A percentile compares a stretch with the other conserved stretches of the same genome.
Evolutionary conservation across 192 early-diverging fungal genomes (phyloP).

Genomic region (Coemansia sp.): DNA sequence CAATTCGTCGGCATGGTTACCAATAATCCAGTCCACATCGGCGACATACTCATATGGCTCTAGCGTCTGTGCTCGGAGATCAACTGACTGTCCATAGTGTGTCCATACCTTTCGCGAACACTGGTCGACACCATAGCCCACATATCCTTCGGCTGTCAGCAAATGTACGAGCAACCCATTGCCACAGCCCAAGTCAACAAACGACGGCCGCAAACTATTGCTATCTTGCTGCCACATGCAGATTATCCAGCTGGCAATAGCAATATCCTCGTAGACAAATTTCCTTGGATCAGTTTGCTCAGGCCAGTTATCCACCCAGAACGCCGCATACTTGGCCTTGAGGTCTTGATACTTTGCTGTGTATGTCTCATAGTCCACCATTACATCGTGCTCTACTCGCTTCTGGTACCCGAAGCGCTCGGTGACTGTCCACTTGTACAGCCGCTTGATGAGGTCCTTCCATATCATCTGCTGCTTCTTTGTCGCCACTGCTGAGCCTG

Average conservation of each 20-base stretch:
- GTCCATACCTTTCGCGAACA: constrained; percentile 77
- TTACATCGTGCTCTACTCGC: constrained; percentile 67
- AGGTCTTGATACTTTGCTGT: constrained; percentile 64
- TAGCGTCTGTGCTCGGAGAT: constrained; percentile 63
- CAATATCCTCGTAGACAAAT: constrained; percentile 87
- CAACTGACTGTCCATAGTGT: constrained; percentile 51
- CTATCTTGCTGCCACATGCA: constrained; percentile 68
- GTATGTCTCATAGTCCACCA: constrained; percentile 74
- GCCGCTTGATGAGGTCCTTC: constrained; percentile 64
- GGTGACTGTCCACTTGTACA: constrained; percentile 79
- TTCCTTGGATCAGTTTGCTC: constrained; percentile 85
- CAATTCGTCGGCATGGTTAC: constrained; percentile 90
- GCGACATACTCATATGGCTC: constrained; percentile 38
- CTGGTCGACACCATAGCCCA: constrained; percentile 78
- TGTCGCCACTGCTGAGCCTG: constrained; percentile 28
- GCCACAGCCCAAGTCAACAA: constrained; percentile 87
- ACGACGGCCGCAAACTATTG: constrained; percentile 45
- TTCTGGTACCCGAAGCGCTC: constrained; percentile 76
- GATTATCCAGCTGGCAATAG: constrained; percentile 82
- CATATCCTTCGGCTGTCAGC: constrained; percentile 70
- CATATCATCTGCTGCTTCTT: constrained; percentile 64
- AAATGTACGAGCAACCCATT: constrained; percentile 83
- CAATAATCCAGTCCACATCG: constrained; percentile 74
- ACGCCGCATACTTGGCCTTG: constrained; percentile 68
- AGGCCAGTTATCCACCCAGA: constrained; percentile 75